phyloP scores from a whole-genome alignment of 2,329 filamentous ascomycete species.

The Aspergillus sp. region DNA sequence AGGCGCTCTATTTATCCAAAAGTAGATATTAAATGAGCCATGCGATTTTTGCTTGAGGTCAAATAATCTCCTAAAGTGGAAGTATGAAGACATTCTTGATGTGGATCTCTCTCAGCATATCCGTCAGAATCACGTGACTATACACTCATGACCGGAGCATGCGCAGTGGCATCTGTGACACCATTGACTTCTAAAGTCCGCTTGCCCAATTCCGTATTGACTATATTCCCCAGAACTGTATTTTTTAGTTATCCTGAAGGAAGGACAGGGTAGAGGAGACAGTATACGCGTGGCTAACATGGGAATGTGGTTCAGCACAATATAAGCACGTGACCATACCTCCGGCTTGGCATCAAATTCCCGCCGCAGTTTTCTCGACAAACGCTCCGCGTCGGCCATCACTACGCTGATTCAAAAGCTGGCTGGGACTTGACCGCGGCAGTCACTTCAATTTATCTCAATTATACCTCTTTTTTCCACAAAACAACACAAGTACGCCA shows the following conservation, averaged over 20 bases:
- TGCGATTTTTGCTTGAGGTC: too few relatives aligned
- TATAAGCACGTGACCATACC: slow-evolving; percentile 29
- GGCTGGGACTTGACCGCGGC: not conserved
- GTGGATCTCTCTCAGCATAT: not conserved
- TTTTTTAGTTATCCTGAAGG: too few relatives aligned
- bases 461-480: too few relatives aligned
- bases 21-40: too few relatives aligned
- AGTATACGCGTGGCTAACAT: too few relatives aligned
- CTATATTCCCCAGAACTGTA: too few relatives aligned
- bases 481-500: slow-evolving; percentile 5
- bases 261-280: too few relatives aligned
- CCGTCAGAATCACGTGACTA: not conserved
- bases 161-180: not conserved
- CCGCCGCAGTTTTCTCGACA: slow-evolving; percentile 38
- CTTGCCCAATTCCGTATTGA: too few relatives aligned
- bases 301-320: not conserved
- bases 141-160: not conserved
- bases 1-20: too few relatives aligned
- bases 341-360: slow-evolving; percentile 41
- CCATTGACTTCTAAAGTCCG: too few relatives aligned
- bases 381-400: slow-evolving; percentile 9
- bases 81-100: too few relatives aligned
- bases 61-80: too few relatives aligned
- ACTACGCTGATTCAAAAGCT: not conserved
- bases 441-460: not conserved